Percentiles rank a stretch among this genome's conserved stretches.
phyloP scores from a whole-genome alignment of 495 filamentous ascomycete species.

The Penicillium tannophilum region DNA sequence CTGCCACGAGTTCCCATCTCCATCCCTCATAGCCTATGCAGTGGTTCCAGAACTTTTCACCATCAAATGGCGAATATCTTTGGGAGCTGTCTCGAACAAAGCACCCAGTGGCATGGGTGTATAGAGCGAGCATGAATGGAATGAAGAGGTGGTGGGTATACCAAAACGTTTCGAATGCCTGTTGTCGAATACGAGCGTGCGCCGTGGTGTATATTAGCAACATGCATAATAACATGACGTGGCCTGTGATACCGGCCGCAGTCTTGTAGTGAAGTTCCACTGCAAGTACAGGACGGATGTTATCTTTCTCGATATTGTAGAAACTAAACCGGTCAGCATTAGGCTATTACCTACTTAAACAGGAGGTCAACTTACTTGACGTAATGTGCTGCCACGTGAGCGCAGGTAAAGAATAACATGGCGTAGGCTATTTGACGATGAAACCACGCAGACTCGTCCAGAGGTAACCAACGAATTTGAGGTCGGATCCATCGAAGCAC shows the following conservation, averaged over 20 bases:
- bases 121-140: slow-evolving; percentile 89
- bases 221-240: slow-evolving; percentile 99
- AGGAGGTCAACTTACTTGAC: slow-evolving; percentile 73
- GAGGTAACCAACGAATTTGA: slow-evolving; percentile 82
- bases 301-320: slow-evolving; percentile 88
- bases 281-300: slow-evolving; percentile 78
- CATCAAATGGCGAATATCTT: slow-evolving; percentile 82
- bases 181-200: slow-evolving; percentile 89
- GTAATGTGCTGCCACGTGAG: slow-evolving; percentile 83
- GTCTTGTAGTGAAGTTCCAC: slow-evolving; percentile 93
- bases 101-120: slow-evolving; percentile 94
- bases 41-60: slow-evolving; percentile 80
- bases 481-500: slow-evolving; percentile 81
- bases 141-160: slow-evolving; percentile 98
- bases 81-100: slow-evolving; percentile 80
- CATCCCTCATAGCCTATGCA: slow-evolving; percentile 96
- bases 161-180: slow-evolving; percentile 98
- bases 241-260: slow-evolving; percentile 89
- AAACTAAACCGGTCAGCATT: slow-evolving; percentile 62
- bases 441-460: slow-evolving; percentile 96
- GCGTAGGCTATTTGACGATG: slow-evolving; percentile 94
- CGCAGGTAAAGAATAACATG: slow-evolving; percentile 76
- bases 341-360: background rate
- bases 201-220: slow-evolving; percentile 97
- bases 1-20: slow-evolving; percentile 94